Evolutionary conservation across 495 filamentous ascomycete genomes (phyloP), one percentile per base, ranked within the genome.

Genomic region (Acidiella bohemica): DNA sequence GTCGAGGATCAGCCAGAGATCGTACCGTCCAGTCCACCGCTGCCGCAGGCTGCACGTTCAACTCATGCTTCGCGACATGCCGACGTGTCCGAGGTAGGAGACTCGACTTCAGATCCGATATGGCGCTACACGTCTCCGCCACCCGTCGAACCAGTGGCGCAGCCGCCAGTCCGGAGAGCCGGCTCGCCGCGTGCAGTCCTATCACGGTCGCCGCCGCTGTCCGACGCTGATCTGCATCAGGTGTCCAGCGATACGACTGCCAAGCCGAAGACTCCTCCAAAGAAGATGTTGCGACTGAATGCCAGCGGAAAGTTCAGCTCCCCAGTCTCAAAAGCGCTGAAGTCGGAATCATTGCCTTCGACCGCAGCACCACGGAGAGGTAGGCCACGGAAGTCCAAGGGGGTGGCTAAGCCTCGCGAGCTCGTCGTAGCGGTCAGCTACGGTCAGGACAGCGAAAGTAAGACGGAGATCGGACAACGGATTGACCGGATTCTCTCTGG

Each of bases 221-320:
- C 27, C n/a, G n/a, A n/a, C n/a, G n/a, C n/a, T n/a, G n/a, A n/a
- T n/a, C n/a, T n/a, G n/a, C n/a, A n/a, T n/a, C n/a, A n/a, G n/a
- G n/a, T n/a, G n/a, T n/a, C n/a, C 17, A 14, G 2, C 9, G 39
- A 41, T 25, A 7, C 27, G 7, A 12, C 39, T 14, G 18, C 27
- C 6, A 41, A 24, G 22, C 19, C 43, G 12, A 7, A 27, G n/a
- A 27, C 25, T n/a, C 51, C 51, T 10, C 51, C 51, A 13, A 62
- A 59, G 37, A 75, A 70, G 50, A 63, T 63, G n/a, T 51, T 77
- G 14, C 68, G 64, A 46, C 46, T 77, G 14, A 71, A 69, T 47
- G 43, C 62, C 1, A 72, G 72, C 47, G 75, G 73, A n/a, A 70
- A 66, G 35, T 59, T 77, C n/a, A 64, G 68, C 23, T 76, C 73